Evolutionary conservation across 1,284 basidiomycete species (phyloP), one percentile per base, ranked within the genome.

Genomic region (Marasmius fiardii): DNA sequence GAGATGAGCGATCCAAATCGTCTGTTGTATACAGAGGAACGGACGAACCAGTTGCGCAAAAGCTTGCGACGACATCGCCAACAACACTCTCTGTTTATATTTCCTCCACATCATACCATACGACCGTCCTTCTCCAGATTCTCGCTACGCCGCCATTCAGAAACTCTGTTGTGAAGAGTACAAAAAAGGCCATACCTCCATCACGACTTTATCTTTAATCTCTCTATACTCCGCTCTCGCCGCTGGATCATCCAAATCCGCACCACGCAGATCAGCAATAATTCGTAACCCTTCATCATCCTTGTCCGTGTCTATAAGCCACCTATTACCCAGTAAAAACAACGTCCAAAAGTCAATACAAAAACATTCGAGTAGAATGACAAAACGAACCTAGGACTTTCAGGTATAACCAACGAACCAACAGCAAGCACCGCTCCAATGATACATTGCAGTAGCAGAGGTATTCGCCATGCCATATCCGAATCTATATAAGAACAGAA

Each of bases 21-120:
- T 28, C 23, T 23, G n/a, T n/a, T n/a, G n/a, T n/a, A n/a, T n/a
- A n/a, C 47, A 31, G 6, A 50, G 20, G 26, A 52, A 35, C 4
- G 45, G 20, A 76, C 85, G 61, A 60, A 92, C 91, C 64, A 98
- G 74, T 71, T 98, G 95, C 39, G 95, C 95, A 70, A 98, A 97
- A 54, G 92, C 90, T 70, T 98, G 96, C 58, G 93, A 93, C 23
- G 93, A 95, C 93, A 96, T 96, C n/a, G 95, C 96, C 59, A 98
- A 85, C 61, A 98, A 71, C 4, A 98, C 95, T 45, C 95, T 83
- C 49, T 87, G 86, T 64, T 92, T 90, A 72, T 98, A 98, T 61
- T 85, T 83, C 62, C 73, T 85, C 92, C 94, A 97, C 85, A 98
- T 92, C 43, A 82, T 80, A 34, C 71, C 71, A 73, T 98, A 98